A percentile compares a stretch with the other conserved stretches of the same genome.
These are phyloP conservation scores for Aspergillus funiculosus DNA, from an alignment of 495 filamentous ascomycete species.

Conservation along the genomic window DNA sequence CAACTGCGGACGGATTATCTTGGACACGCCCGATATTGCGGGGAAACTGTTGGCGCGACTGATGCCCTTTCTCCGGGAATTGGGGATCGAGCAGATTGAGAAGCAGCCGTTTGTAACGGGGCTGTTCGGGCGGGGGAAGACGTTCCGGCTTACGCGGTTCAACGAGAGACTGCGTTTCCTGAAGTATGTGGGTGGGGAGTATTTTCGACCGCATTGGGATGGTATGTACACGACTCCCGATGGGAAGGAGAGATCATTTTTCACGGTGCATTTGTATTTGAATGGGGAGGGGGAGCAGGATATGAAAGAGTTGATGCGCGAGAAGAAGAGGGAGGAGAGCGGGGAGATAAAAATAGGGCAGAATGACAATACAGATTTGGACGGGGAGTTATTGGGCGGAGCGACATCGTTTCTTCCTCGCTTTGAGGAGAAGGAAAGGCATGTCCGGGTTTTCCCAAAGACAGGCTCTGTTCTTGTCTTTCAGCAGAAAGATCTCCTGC, in stretches of 20 bases:
- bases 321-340: conserved; percentile 17
- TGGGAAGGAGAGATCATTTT: conserved; percentile 53
- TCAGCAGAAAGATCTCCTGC: conserved; percentile 62
- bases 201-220: conserved; percentile 77
- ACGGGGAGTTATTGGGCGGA: conserved; percentile 42
- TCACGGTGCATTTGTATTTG: conserved; percentile 81
- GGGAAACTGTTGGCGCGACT: conserved; percentile 57
- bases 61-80: conserved; percentile 41
- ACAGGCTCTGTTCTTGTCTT: conserved; percentile 69
- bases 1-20: conserved; percentile 71
- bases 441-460: conserved; percentile 60
- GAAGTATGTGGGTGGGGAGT: conserved; percentile 68
- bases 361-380: conserved; percentile 11
- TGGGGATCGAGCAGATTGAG: conserved; percentile 30
- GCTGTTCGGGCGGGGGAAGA: conserved; percentile 36
- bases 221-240: conserved; percentile 58
- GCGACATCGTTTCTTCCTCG: conserved; percentile 57
- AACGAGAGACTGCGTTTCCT: conserved; percentile 81
- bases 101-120: conserved; percentile 43
- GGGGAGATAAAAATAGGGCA: background rate
- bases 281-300: conserved; percentile 53
- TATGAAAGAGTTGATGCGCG: conserved; percentile 25
- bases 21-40: conserved; percentile 57
- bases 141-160: conserved; percentile 52
- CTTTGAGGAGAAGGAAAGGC: conserved; percentile 35